Conservation (phyloP, 2,329 filamentous ascomycete genomes). For the Raffaelea deltoideospora region DNA sequence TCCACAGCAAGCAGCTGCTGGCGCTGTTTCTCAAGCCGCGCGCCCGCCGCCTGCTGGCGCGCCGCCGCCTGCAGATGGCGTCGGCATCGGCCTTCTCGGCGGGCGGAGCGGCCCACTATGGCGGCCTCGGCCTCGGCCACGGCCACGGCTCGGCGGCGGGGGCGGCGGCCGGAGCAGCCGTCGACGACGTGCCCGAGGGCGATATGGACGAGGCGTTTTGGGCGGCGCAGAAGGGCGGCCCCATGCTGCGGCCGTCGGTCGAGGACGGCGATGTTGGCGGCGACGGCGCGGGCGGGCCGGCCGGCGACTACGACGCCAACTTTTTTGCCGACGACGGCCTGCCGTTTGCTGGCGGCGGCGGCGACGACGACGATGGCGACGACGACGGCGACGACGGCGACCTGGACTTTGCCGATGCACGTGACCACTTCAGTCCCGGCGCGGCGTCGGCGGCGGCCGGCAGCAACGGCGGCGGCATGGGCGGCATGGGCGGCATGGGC, state of each 20-base stretch:
- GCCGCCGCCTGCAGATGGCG: constrained; percentile 43
- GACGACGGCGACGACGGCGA: constrained; percentile 51
- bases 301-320: constrained; percentile 86
- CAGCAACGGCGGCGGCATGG: not conserved
- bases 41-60: constrained; percentile 64
- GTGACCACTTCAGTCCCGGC: constrained; percentile 62
- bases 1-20: constrained; percentile 83
- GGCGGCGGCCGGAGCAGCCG: constrained; percentile 11
- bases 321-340: constrained; percentile 89
- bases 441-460: constrained; percentile 24
- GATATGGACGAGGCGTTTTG: constrained; percentile 95
- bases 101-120: no score
- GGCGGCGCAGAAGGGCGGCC: constrained; percentile 56
- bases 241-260: constrained; percentile 11
- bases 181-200: constrained; percentile 43
- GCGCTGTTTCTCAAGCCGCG: constrained; percentile 91
- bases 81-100: no score
- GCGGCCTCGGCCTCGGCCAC: constrained; percentile 26
- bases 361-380: constrained; percentile 57
- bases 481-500: constrained; percentile 27
- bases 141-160: constrained; percentile 22
- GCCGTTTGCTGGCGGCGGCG: constrained; percentile 50
- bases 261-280: constrained; percentile 12
- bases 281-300: constrained; percentile 34
- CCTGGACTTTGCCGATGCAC: constrained; percentile 62